phyloP scores from a whole-genome alignment of 2,329 filamentous ascomycete genomes.

The Epichloe typhina region DNA sequence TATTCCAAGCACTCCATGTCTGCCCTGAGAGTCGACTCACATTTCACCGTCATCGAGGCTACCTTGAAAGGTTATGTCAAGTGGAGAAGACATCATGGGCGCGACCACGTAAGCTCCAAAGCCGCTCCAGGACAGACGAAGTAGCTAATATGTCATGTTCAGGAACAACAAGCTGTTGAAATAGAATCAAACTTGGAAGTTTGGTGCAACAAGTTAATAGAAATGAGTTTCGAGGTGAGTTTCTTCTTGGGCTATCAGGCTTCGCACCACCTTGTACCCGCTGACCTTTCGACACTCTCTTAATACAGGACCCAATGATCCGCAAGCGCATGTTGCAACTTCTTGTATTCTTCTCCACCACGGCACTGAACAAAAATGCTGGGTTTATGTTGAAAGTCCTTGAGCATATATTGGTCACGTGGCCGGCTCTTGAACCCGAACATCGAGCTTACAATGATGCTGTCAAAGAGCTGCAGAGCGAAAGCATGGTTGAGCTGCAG shows the following conservation, averaged over 20 bases:
- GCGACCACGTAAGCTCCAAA: slow-evolving; percentile 17
- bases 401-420: slow-evolving; percentile 79
- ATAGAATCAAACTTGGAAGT: slow-evolving; percentile 53
- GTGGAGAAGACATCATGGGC: slow-evolving; percentile 40
- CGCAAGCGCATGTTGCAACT: slow-evolving; percentile 70
- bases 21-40: slow-evolving; percentile 72
- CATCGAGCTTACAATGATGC: slow-evolving; percentile 70
- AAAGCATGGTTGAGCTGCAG: slow-evolving; percentile 79
- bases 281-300: background rate
- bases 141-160: background rate
- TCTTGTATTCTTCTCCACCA: slow-evolving; percentile 73
- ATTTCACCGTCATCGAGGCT: slow-evolving; percentile 80
- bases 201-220: slow-evolving; percentile 61
- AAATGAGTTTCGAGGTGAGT: slow-evolving; percentile 52
- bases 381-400: slow-evolving; percentile 79
- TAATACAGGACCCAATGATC: slow-evolving; percentile 58
- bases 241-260: background rate
- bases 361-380: slow-evolving; percentile 62
- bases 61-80: slow-evolving; percentile 79
- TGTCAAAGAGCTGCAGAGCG: slow-evolving; percentile 74
- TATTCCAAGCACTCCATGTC: slow-evolving; percentile 59
- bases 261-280: background rate
- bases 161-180: slow-evolving; percentile 37
- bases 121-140: background rate
- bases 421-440: slow-evolving; percentile 58